These are phyloP conservation scores for Pontederia paniculata DNA, from an alignment of 176 grass and related monocot species.

Conservation along the genomic window DNA sequence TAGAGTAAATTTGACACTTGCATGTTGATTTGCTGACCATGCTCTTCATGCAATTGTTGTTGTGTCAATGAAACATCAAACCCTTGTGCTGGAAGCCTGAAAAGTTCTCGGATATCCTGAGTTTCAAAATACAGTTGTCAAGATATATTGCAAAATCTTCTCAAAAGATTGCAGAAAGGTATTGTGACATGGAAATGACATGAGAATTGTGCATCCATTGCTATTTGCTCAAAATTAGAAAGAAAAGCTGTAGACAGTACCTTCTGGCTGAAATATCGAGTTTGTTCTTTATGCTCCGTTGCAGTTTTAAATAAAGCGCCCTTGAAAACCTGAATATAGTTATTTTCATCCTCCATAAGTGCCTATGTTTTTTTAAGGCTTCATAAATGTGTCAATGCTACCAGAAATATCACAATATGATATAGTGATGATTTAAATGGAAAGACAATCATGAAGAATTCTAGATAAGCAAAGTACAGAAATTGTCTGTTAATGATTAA, in stretches of 20 bases:
- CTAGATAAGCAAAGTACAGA: too few relatives aligned
- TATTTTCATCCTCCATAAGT: neutral
- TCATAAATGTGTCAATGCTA: neutral
- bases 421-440: too few relatives aligned
- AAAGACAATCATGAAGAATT: too few relatives aligned
- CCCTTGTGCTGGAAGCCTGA: constrained; percentile 72
- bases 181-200: constrained; percentile 12
- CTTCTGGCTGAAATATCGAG: constrained; percentile 79
- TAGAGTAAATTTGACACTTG: constrained; percentile 6
- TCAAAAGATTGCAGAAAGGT: neutral
- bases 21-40: constrained; percentile 51
- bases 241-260: constrained; percentile 23
- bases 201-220: too few relatives aligned
- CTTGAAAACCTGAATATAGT: constrained; percentile 57
- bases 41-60: constrained; percentile 72
- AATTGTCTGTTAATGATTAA: too few relatives aligned
- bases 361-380: too few relatives aligned
- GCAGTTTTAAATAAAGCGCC: constrained; percentile 81
- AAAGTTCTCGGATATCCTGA: constrained; percentile 73
- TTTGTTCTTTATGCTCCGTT: constrained; percentile 89
- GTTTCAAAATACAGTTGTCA: constrained; percentile 8
- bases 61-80: constrained; percentile 88
- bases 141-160: neutral
- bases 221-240: neutral
- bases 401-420: neutral